A percentile compares a stretch with the other conserved stretches of the same genome.
Conservation (phyloP, 2,329 filamentous ascomycete species). For the Huntiella moniliformis region DNA sequence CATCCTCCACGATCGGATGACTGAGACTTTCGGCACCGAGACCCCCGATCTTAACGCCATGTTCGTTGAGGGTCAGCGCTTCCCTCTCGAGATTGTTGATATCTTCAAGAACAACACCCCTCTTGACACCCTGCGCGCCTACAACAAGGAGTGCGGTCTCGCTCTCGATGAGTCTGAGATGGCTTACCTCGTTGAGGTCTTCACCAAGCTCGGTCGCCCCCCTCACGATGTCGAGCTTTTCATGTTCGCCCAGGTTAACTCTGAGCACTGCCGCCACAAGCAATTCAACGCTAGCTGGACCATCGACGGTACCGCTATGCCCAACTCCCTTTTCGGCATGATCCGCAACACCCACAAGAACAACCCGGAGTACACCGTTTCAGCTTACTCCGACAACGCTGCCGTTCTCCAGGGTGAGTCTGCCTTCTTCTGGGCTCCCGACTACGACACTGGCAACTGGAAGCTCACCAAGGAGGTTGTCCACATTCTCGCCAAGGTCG, state of each 20-base stretch:
- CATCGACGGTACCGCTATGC: conserved; percentile 69
- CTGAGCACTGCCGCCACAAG: conserved; percentile 73
- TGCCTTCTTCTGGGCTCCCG: conserved; percentile 58
- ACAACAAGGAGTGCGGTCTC: conserved; percentile 69
- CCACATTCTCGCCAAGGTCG: conserved; percentile 81
- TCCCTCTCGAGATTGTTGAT: conserved; percentile 54
- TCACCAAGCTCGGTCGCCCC: conserved; percentile 30
- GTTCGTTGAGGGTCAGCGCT: conserved; percentile 50
- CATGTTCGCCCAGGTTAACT: conserved; percentile 99
- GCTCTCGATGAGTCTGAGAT: conserved; percentile 80
- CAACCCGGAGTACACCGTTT: conserved; percentile 67
- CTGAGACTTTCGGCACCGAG: conserved; percentile 52
- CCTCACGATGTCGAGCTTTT: conserved; percentile 81
- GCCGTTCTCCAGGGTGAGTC: conserved; percentile 45
- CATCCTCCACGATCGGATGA: conserved; percentile 84
- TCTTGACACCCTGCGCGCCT: conserved; percentile 54
- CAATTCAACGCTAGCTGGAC: conserved; percentile 96
- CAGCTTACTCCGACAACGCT: conserved; percentile 93
- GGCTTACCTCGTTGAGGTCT: conserved; percentile 66
- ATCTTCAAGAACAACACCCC: conserved; percentile 50
- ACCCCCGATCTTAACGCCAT: conserved; percentile 54
- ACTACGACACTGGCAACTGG: conserved; percentile 75
- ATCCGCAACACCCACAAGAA: conserved; percentile 86
- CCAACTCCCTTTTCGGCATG: conserved; percentile 78
- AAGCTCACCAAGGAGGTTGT: conserved; percentile 68